Base-by-base conservation (phyloP, 2,329 filamentous ascomycete genomes). In the Arthrobotrys iridis region DNA sequence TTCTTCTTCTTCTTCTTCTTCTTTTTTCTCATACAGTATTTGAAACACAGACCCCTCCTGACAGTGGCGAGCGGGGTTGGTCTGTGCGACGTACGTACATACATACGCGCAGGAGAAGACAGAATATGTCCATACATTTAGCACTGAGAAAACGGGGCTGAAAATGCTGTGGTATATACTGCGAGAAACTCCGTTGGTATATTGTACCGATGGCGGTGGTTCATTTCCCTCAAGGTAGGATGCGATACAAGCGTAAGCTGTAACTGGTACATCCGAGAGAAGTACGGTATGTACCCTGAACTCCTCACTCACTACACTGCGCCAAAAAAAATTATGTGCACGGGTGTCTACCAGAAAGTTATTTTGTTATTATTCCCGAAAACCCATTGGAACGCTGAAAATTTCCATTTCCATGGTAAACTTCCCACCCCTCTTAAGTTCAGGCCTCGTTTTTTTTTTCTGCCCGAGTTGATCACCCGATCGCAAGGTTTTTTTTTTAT, bases 21-120 rank as follows among this genome's bases (percentile, higher is more conserved):
- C n/a, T n/a, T n/a, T n/a, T 20, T 48, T 55, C 45, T 40, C 57
- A 62, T 37, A 70, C 65, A 70, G 43, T 26, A 62, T 40, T 40
- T 70, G 65, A 70, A 70, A 70, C 65, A 55, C 64, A 59, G 52
- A 33, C 55, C 50, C 11, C 30, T 52, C 40, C 48, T 55, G 20
- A 5, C 22, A 22, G 43, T 46, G 43, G 43, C 26, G 46, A 28
- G 28, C 24, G 48, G 48, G 48, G 28, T 55, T 55, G 50, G 50
- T 55, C 50, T 55, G 50, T 55, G 50, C 50, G 28, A 55, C 13
- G 1, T 48, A n/a, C 20, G 13, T 2, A 15, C 3, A 48, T 15
- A 28, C 24, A 15, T 26, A n/a, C 15, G n/a, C n/a, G n/a, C n/a
- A n/a, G n/a, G 7, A 37, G 33, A 37, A 37, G n/a, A n/a, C 33